Conservation (phyloP, 169 alveolate species). For the Cryptosporidium ubiquitum region DNA sequence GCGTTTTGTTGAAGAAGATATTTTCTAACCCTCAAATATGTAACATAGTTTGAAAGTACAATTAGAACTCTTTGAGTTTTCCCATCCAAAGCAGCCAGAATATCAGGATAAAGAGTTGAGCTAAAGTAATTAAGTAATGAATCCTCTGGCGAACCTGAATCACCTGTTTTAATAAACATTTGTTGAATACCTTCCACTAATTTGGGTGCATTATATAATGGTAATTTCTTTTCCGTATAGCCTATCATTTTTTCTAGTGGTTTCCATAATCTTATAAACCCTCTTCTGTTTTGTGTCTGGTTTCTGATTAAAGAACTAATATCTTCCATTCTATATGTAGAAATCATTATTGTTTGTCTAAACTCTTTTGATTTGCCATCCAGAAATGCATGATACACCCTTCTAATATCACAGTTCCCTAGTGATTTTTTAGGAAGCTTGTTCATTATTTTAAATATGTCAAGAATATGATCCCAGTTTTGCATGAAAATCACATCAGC, state of each 20-base stretch:
- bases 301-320: conserved; percentile 49
- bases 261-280: conserved; percentile 75
- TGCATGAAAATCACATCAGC: conserved; percentile 87
- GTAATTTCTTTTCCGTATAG: conserved; percentile 1
- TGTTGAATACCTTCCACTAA: conserved; percentile 39
- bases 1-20: conserved; percentile 70
- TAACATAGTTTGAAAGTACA: conserved; percentile 49
- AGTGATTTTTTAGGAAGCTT: conserved; percentile 77
- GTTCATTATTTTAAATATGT: conserved; percentile 79
- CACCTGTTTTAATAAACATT: conserved; percentile 62
- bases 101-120: conserved; percentile 46
- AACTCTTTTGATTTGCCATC: conserved; percentile 79
- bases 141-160: conserved; percentile 30
- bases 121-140: conserved; percentile 15
- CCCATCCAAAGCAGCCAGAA: conserved; percentile 67
- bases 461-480: conserved; percentile 85
- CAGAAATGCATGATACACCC: conserved; percentile 76
- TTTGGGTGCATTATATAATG: conserved; percentile 30
- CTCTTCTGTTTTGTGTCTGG: conserved; percentile 73
- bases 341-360: conserved; percentile 77
- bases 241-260: conserved; percentile 3
- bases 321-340: conserved; percentile 49
- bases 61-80: conserved; percentile 37
- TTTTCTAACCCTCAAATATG: conserved; percentile 41
- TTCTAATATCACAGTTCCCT: conserved; percentile 81